Conservation (phyloP, 257 asterid species). For the Echium plantagineum region DNA sequence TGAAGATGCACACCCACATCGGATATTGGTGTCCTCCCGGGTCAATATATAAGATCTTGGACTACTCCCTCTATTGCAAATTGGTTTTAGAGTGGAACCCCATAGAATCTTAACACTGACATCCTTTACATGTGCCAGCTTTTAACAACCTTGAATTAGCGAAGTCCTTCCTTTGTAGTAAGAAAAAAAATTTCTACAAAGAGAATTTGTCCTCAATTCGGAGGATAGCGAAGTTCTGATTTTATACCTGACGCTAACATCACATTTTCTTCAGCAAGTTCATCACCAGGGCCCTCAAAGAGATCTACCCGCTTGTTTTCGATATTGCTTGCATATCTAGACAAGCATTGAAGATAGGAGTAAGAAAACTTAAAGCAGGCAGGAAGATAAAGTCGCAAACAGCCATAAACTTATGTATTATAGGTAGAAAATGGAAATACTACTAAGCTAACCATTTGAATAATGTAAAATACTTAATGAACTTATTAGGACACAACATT, state of each 20-base stretch:
- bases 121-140: too few species aligned
- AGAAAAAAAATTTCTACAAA: not conserved
- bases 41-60: too few species aligned
- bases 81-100: too few species aligned
- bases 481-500: not conserved
- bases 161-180: too few species aligned
- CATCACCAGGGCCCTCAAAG: slow-evolving; percentile 87
- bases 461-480: not conserved
- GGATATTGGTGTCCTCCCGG: too few species aligned
- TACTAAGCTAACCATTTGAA: slow-evolving; percentile 1
- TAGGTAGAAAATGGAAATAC: not conserved
- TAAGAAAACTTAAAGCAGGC: not conserved
- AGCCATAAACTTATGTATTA: not conserved
- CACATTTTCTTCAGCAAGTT: slow-evolving; percentile 73
- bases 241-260: slow-evolving; percentile 77
- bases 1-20: too few species aligned
- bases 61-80: too few species aligned
- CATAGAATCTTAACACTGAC: too few species aligned
- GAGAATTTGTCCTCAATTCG: not conserved
- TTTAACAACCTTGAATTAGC: too few species aligned
- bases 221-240: slow-evolving; percentile 1
- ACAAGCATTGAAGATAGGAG: slow-evolving; percentile 12
- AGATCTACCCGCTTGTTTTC: slow-evolving; percentile 70
- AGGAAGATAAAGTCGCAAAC: not conserved
- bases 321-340: slow-evolving; percentile 60